These are phyloP conservation scores for Pedinophyceae sp. DNA, from an alignment of 139 green algal species.

Conservation along the genomic window DNA sequence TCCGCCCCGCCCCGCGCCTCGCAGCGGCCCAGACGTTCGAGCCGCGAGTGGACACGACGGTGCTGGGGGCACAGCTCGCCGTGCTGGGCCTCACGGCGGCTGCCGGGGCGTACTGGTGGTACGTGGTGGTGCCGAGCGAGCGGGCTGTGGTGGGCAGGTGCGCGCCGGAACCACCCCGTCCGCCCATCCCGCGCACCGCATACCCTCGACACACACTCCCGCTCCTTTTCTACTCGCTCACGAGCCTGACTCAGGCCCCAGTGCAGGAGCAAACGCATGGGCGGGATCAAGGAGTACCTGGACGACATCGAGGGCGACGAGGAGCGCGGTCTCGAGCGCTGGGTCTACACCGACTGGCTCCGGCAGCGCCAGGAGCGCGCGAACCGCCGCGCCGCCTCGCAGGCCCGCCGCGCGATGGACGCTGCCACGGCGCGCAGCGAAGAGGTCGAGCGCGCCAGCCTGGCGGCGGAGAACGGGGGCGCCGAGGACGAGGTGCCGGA, in stretches of 20 bases:
- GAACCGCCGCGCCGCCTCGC: background rate
- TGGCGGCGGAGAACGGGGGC: too few species aligned
- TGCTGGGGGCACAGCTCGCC: background rate
- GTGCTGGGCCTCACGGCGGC: background rate
- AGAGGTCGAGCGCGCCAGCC: too few species aligned
- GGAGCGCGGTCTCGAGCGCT: background rate
- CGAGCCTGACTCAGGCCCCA: background rate
- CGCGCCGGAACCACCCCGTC: background rate
- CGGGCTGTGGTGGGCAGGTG: background rate
- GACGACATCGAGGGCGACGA: conserved; percentile 4
- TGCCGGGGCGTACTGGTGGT: background rate
- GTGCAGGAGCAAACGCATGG: background rate
- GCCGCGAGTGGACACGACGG: background rate
- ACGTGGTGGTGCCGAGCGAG: conserved; percentile 2
- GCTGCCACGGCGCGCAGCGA: too few species aligned
- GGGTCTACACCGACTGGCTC: conserved; percentile 5
- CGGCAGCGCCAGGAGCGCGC: background rate
- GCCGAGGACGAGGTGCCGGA: too few species aligned
- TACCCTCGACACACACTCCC: too few species aligned
- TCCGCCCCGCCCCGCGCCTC: too few species aligned
- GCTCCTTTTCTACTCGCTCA: too few species aligned
- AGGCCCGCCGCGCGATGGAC: too few species aligned
- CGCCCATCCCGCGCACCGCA: too few species aligned
- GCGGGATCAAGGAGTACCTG: background rate
- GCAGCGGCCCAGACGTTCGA: too few species aligned